Conservation (phyloP, 139 green algal species). For the Diplosphaera chodatii region DNA sequence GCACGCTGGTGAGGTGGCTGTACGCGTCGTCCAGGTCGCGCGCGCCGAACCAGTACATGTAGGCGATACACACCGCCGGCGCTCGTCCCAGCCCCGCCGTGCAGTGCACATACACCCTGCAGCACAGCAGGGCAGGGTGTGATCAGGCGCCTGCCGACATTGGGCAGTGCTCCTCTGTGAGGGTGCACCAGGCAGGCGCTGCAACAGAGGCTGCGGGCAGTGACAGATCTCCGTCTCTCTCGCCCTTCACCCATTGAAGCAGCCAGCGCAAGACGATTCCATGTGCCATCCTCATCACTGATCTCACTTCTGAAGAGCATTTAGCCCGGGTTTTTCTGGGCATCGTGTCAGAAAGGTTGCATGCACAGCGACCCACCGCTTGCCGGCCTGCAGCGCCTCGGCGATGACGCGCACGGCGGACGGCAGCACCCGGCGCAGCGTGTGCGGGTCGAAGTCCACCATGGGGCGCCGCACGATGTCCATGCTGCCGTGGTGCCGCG, state of each 20-base stretch:
- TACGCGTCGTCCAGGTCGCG: conserved; percentile 41
- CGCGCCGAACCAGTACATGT: conserved; percentile 41
- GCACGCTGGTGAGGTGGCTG: conserved; percentile 56
- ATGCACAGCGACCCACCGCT: conserved; percentile 2
- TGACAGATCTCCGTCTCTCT: no score
- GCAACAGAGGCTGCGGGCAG: no score
- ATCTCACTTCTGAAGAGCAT: neutral
- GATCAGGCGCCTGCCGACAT: neutral
- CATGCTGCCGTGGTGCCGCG: conserved; percentile 32
- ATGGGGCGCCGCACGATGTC: conserved; percentile 46
- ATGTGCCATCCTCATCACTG: no score
- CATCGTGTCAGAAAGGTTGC: no score
- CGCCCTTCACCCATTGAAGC: no score
- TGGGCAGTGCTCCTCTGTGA: neutral
- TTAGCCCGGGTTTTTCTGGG: no score
- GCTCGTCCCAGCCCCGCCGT: conserved; percentile 67
- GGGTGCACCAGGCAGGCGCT: neutral
- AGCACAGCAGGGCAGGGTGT: neutral
- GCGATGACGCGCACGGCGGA: conserved; percentile 32
- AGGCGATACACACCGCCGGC: conserved; percentile 66
- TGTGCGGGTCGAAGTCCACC: conserved; percentile 68
- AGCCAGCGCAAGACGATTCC: no score
- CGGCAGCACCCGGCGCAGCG: conserved; percentile 58
- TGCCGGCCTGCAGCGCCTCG: conserved; percentile 13
- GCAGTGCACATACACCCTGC: conserved; percentile 73